Percentiles rank a stretch among this genome's conserved stretches.
Conservation (phyloP, 2,329 filamentous ascomycete species). For the Trichophyton verrucosum region DNA sequence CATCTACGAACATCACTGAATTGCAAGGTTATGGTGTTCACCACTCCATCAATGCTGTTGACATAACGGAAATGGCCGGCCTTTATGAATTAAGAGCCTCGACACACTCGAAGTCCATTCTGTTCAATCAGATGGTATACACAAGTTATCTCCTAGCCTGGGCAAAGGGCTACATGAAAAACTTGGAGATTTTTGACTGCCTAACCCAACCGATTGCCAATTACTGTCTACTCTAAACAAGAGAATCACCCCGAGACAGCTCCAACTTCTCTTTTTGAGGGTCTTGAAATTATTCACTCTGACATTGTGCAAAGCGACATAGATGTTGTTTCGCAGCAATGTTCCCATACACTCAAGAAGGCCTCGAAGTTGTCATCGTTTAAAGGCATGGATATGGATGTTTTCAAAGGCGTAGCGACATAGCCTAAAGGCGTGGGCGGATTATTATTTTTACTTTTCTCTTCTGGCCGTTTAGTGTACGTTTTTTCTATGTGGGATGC, state of each 20-base stretch:
- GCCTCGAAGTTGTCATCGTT: too few species aligned
- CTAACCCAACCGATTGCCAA: too few species aligned
- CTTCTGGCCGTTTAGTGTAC: not conserved
- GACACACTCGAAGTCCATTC: not conserved
- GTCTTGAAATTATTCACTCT: too few species aligned
- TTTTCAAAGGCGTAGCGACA: not conserved
- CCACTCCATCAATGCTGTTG: conserved; percentile 52
- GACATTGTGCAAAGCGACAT: too few species aligned
- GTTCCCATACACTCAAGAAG: too few species aligned
- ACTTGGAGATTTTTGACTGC: too few species aligned
- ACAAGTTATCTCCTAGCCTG: too few species aligned
- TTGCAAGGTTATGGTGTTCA: conserved; percentile 52
- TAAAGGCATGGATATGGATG: not conserved
- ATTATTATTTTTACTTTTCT: not conserved
- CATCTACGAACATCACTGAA: conserved; percentile 47
- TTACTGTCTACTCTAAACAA: too few species aligned
- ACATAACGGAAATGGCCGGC: conserved; percentile 48
- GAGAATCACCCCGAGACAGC: too few species aligned
- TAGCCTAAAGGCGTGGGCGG: not conserved
- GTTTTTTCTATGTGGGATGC: not conserved
- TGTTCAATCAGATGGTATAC: not conserved
- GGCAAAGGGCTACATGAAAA: too few species aligned
- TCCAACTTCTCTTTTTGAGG: too few species aligned
- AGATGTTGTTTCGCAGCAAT: too few species aligned
- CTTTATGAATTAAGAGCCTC: conserved; percentile 48